phyloP scores from a whole-genome alignment of 768 basidiomycete species.

The Panaeolus cyanescens region DNA sequence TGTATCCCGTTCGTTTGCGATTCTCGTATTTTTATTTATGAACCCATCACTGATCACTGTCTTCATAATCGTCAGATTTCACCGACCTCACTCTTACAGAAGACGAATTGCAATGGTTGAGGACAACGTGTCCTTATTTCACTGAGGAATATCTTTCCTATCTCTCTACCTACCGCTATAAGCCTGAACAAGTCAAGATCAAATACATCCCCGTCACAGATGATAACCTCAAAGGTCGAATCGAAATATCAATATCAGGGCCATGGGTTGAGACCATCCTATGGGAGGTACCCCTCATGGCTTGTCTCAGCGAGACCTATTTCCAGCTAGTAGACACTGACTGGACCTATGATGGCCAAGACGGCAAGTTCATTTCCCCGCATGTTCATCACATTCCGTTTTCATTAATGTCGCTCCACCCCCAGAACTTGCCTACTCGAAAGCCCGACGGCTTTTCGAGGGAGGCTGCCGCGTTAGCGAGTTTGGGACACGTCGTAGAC shows the following conservation, averaged over 20 bases:
- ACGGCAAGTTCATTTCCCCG: constrained; percentile 45
- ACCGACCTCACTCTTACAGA: constrained; percentile 56
- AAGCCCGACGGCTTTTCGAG: constrained; percentile 63
- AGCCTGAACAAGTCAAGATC: constrained; percentile 71
- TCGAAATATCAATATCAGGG: constrained; percentile 75
- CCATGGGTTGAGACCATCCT: constrained; percentile 85
- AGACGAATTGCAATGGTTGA: constrained; percentile 70
- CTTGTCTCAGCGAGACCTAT: constrained; percentile 87
- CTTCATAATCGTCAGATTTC: constrained; percentile 53
- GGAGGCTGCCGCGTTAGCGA: constrained; percentile 78
- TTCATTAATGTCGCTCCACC: neutral
- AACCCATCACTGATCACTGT: constrained; percentile 1
- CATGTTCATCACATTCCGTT: neutral
- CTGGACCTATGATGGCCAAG: constrained; percentile 85
- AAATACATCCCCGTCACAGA: constrained; percentile 60
- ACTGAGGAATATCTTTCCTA: constrained; percentile 72
- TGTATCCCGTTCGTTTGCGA: constrained; percentile 50
- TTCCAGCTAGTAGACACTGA: constrained; percentile 75
- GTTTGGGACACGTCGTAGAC: constrained; percentile 83
- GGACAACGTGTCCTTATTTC: constrained; percentile 73
- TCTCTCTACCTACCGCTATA: constrained; percentile 68
- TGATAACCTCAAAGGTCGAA: constrained; percentile 52
- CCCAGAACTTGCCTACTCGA: constrained; percentile 71
- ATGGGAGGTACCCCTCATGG: constrained; percentile 97
- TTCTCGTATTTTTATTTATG: constrained; percentile 4